Percentiles rank a stretch among this genome's conserved stretches.
phyloP scores from a whole-genome alignment of 495 filamentous ascomycete genomes.

The Xeromyces bisporus region DNA sequence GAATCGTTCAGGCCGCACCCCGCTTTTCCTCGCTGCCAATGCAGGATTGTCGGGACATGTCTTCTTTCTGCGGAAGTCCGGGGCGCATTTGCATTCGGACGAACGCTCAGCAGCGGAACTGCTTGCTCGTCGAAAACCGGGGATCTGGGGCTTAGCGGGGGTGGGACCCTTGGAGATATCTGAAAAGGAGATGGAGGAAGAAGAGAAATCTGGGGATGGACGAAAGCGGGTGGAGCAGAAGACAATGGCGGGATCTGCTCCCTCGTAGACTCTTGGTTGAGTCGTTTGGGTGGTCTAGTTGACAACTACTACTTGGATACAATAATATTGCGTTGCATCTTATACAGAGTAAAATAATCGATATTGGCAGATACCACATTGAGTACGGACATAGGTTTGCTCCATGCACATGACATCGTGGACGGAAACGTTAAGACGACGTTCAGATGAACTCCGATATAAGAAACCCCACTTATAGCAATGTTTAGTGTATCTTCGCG shows the following conservation, averaged over 20 bases:
- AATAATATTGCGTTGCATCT: too few relatives aligned
- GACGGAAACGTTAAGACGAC: too few relatives aligned
- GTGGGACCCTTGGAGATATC: constrained; percentile 22
- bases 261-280: constrained; percentile 4
- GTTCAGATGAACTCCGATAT: too few relatives aligned
- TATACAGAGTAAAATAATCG: too few relatives aligned
- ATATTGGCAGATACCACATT: too few relatives aligned
- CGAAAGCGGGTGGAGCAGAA: constrained; percentile 5
- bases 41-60: constrained; percentile 46
- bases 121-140: constrained; percentile 26
- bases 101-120: constrained; percentile 36
- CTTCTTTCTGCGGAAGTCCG: constrained; percentile 45
- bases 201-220: constrained; percentile 2
- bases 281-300: too few relatives aligned
- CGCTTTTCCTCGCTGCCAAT: constrained; percentile 59
- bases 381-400: too few relatives aligned
- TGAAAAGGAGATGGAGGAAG: constrained; percentile 19
- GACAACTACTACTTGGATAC: not conserved
- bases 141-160: constrained; percentile 30
- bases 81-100: constrained; percentile 52
- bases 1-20: constrained; percentile 66
- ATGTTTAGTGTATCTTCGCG: too few relatives aligned
- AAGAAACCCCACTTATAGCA: too few relatives aligned
- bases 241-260: constrained; percentile 5
- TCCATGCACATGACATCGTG: too few relatives aligned